phyloP scores from a whole-genome alignment of 768 basidiomycete genomes.

The Lentinula detonsa region DNA sequence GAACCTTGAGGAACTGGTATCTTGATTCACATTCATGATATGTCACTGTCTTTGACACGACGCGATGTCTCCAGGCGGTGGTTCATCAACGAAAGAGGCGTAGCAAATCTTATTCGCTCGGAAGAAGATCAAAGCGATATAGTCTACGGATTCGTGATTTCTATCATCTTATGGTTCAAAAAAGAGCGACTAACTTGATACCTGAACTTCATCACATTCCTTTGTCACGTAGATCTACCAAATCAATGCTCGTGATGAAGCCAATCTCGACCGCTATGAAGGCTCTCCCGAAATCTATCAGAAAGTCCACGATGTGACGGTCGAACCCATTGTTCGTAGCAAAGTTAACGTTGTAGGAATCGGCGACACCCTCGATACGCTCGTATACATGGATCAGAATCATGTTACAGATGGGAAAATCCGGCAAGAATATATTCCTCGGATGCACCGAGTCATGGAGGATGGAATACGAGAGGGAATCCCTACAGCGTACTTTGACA shows the following conservation, averaged over 20 bases:
- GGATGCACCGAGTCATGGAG: slow-evolving; percentile 39
- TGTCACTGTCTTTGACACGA: background rate
- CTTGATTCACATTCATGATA: background rate
- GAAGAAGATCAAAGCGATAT: slow-evolving; percentile 20
- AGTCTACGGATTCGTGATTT: slow-evolving; percentile 29
- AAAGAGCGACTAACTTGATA: background rate
- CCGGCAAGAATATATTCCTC: slow-evolving; percentile 35
- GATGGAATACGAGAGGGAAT: slow-evolving; percentile 35
- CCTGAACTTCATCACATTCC: background rate
- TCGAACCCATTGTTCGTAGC: slow-evolving; percentile 16
- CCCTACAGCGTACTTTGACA: slow-evolving; percentile 34
- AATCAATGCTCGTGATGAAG: slow-evolving; percentile 33
- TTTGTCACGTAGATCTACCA: slow-evolving; percentile 23
- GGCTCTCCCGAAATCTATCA: slow-evolving; percentile 29
- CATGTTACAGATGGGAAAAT: slow-evolving; percentile 25
- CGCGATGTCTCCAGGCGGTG: slow-evolving; percentile 32
- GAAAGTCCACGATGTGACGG: slow-evolving; percentile 24
- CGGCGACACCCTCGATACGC: slow-evolving; percentile 15
- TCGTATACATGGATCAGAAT: slow-evolving; percentile 37
- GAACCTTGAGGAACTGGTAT: slow-evolving; percentile 30
- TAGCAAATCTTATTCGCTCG: slow-evolving; percentile 39
- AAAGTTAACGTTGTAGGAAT: slow-evolving; percentile 1
- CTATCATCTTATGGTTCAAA: background rate
- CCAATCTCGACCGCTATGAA: slow-evolving; percentile 37
- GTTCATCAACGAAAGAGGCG: slow-evolving; percentile 39